phyloP scores from a whole-genome alignment of 257 asterid species.

The Plantago elongata region DNA sequence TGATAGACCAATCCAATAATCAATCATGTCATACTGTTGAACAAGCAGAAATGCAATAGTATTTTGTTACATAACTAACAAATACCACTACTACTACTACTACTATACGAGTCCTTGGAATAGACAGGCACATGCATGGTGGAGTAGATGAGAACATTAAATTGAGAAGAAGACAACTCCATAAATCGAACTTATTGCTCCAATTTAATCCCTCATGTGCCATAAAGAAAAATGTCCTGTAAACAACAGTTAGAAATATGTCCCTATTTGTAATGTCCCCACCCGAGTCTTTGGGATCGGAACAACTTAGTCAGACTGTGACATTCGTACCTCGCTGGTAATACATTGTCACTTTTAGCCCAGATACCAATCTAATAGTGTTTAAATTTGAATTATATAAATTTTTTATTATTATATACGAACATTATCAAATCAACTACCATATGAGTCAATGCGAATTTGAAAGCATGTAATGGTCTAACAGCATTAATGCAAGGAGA shows the following conservation, averaged over 20 bases:
- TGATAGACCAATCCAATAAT: neutral
- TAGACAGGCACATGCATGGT: slow-evolving; percentile 41
- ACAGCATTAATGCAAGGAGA: neutral
- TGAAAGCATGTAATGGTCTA: too few species aligned
- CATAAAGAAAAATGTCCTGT: slow-evolving; percentile 11
- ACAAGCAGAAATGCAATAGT: slow-evolving; percentile 5
- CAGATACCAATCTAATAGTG: too few species aligned
- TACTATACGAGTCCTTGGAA: slow-evolving; percentile 14
- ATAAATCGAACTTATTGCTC: slow-evolving; percentile 36
- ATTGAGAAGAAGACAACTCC: slow-evolving; percentile 44
- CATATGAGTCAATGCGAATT: too few species aligned
- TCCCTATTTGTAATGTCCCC: too few species aligned
- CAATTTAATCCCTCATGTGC: slow-evolving; percentile 37
- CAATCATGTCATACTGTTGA: neutral
- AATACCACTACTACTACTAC: neutral
- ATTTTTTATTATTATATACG: too few species aligned
- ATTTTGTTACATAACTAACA: neutral
- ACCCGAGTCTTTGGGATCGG: too few species aligned
- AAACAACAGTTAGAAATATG: too few species aligned
- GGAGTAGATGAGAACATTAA: slow-evolving; percentile 34
- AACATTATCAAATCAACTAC: too few species aligned
- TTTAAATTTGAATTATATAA: too few species aligned
- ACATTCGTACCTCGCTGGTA: too few species aligned
- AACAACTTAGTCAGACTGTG: too few species aligned
- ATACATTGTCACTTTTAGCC: too few species aligned